A percentile compares a stretch with the other conserved stretches of the same genome.
Conservation (phyloP, 176 grass and related monocot genomes). For the Alloteropsis semialata region DNA sequence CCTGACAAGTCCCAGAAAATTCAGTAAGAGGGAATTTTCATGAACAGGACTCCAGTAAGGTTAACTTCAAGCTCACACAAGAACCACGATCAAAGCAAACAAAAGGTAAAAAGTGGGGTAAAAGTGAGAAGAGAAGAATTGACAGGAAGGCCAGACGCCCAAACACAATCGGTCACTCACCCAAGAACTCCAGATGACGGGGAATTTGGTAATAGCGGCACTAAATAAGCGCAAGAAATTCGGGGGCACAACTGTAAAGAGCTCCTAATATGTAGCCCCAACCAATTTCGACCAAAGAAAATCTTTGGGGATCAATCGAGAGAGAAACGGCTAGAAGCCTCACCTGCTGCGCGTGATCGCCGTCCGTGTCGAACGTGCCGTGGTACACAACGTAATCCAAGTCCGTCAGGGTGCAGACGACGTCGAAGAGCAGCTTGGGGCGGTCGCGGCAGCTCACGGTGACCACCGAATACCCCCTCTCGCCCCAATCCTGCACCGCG, state of each 20-base stretch:
- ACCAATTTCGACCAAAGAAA: too few species aligned
- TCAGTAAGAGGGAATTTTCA: neutral
- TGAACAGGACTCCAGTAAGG: neutral
- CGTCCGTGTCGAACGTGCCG: constrained; percentile 73
- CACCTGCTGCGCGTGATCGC: constrained; percentile 78
- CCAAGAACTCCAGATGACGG: neutral
- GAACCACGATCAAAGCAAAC: neutral
- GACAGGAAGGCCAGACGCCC: neutral
- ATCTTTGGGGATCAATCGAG: neutral
- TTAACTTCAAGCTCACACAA: neutral
- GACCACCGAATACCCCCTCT: constrained; percentile 78
- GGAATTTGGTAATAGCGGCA: neutral
- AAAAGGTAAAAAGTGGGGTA: neutral
- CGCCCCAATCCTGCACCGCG: constrained; percentile 68
- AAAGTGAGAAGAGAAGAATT: neutral
- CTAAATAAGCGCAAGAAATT: constrained; percentile 5
- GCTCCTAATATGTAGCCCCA: neutral
- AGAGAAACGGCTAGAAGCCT: constrained; percentile 5
- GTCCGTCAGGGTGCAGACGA: constrained; percentile 86
- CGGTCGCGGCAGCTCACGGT: constrained; percentile 78
- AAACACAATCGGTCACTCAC: neutral
- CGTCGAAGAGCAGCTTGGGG: constrained; percentile 90
- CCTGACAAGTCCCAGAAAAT: neutral
- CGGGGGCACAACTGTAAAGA: neutral
- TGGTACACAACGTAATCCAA: constrained; percentile 95